Evolutionary conservation across 768 basidiomycete species (phyloP).

Genomic region (Lyophyllum atratum): DNA sequence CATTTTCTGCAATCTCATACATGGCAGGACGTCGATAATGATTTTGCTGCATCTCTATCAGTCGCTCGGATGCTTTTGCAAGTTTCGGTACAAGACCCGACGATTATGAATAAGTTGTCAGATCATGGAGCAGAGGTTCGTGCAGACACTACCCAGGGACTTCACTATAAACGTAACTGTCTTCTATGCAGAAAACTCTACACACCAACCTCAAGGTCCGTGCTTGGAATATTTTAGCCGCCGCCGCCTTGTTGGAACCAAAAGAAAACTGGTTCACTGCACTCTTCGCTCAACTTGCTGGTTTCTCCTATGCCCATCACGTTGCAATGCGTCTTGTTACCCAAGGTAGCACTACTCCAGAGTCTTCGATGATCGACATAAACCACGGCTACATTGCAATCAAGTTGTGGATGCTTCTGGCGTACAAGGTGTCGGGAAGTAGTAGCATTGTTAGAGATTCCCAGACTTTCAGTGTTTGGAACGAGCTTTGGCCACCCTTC

Average conservation of each 20-base stretch:
- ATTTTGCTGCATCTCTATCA: slow-evolving; percentile 53
- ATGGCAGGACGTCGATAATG: slow-evolving; percentile 49
- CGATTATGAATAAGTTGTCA: slow-evolving; percentile 39
- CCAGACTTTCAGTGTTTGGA: slow-evolving; percentile 58
- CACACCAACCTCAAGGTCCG: slow-evolving; percentile 44
- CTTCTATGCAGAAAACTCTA: slow-evolving; percentile 31
- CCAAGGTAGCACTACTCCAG: slow-evolving; percentile 36
- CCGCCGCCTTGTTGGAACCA: slow-evolving; percentile 51
- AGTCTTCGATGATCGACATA: slow-evolving; percentile 55
- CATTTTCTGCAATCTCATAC: slow-evolving; percentile 53
- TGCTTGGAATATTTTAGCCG: slow-evolving; percentile 65
- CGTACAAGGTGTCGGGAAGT: slow-evolving; percentile 35
- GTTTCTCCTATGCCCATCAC: slow-evolving; percentile 52
- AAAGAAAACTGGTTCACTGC: slow-evolving; percentile 35
- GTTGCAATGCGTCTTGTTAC: slow-evolving; percentile 43
- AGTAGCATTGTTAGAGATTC: slow-evolving; percentile 29
- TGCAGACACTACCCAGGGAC: not conserved
- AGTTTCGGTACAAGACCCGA: slow-evolving; percentile 45
- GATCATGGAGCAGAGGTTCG: slow-evolving; percentile 39
- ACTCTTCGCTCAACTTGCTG: slow-evolving; percentile 51
- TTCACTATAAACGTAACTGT: not conserved
- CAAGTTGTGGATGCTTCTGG: slow-evolving; percentile 71
- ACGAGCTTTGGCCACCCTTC: slow-evolving; percentile 76
- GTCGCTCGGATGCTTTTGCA: slow-evolving; percentile 56
- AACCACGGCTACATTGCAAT: slow-evolving; percentile 70